Evolutionary conservation across 495 filamentous ascomycete genomes (phyloP), one percentile per base, ranked within the genome.

Genomic region (Elasticomyces elasticus): DNA sequence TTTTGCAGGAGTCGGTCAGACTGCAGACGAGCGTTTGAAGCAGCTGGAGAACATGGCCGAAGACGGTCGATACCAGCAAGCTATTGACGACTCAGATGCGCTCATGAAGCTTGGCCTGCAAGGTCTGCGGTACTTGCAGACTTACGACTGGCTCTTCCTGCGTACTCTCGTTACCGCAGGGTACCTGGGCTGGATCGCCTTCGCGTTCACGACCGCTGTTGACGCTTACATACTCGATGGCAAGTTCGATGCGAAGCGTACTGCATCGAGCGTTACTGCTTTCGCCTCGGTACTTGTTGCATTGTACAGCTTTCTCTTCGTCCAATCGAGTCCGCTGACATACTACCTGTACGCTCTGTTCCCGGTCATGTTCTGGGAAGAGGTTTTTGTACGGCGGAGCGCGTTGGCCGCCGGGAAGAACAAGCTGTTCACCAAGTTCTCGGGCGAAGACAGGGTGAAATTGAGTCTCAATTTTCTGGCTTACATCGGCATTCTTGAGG

Each of bases 131-230:
- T 99, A 99, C 64, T 76, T 97, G 26, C 94, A 99, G 66, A 97
- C 88, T 0, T 88, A 88, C 59, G 92, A 99, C 69, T 99, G 94
- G 94, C 76, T 97, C n/a, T 97, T 99, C 72, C 68, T 99, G 30
- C 77, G 94, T 47, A 84, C 84, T n/a, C 77, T 97, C 31, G 86
- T 99, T 30, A 94, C 94, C 12, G 65, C 82, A n/a, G 94, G 94
- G 19, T 99, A 96, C 65, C 69, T 96, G 23, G 92, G 94, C 22
- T 99, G 91, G 91, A 94, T 99, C 59, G 84, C 87, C 13, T 99
- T 91, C 72, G 87, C 94, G 0, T 73, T 95, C 46, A 94, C 89
- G 3, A 95, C 87, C 1, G 89, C 96, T 41, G 78, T 97, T 61
- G 86, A 97, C 65, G 71, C 89, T 40, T 87, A 95, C 66, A 87